Percentiles rank a stretch among this genome's conserved stretches.
Conservation (phyloP, 1,139 yeast species). For the Yamadazyma blattariae region DNA sequence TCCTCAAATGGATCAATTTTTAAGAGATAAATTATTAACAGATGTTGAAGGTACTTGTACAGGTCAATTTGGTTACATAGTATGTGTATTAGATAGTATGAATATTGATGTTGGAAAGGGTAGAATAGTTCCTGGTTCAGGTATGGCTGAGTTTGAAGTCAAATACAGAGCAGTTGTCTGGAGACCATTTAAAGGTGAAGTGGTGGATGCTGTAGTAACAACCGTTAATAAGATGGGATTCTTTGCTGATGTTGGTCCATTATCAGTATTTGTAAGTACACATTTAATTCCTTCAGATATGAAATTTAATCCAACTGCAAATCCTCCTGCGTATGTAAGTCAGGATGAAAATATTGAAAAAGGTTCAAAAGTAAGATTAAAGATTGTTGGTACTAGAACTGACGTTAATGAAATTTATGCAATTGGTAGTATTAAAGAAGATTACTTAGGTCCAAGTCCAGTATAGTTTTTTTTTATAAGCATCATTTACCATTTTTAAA, state of each 20-base stretch:
- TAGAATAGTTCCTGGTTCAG: slow-evolving; percentile 80
- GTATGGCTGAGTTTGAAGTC: slow-evolving; percentile 96
- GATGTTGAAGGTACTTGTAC: slow-evolving; percentile 99
- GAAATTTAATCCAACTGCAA: slow-evolving; percentile 91
- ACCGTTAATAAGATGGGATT: slow-evolving; percentile 96
- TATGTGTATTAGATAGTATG: slow-evolving; percentile 94
- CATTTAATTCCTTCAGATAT: slow-evolving; percentile 94
- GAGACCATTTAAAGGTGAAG: slow-evolving; percentile 98
- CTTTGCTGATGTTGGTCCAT: slow-evolving; percentile 97
- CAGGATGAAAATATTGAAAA: slow-evolving; percentile 94
- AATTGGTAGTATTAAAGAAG: slow-evolving; percentile 96
- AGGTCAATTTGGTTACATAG: slow-evolving; percentile 96
- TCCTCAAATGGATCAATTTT: slow-evolving; percentile 93
- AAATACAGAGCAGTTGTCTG: slow-evolving; percentile 96
- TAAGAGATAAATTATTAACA: slow-evolving; percentile 82
- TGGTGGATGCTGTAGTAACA: slow-evolving; percentile 93
- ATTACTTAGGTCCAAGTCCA: slow-evolving; percentile 82
- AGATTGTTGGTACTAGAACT: slow-evolving; percentile 95
- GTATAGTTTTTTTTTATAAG: slow-evolving; percentile 20
- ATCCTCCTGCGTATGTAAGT: slow-evolving; percentile 97
- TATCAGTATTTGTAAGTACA: slow-evolving; percentile 90
- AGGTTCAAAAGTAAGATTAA: slow-evolving; percentile 89
- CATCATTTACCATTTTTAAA: neutral
- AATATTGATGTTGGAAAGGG: slow-evolving; percentile 95
- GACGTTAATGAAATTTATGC: slow-evolving; percentile 98